Conservation (phyloP, 495 filamentous ascomycete species). For the Daldinia childiae region DNA sequence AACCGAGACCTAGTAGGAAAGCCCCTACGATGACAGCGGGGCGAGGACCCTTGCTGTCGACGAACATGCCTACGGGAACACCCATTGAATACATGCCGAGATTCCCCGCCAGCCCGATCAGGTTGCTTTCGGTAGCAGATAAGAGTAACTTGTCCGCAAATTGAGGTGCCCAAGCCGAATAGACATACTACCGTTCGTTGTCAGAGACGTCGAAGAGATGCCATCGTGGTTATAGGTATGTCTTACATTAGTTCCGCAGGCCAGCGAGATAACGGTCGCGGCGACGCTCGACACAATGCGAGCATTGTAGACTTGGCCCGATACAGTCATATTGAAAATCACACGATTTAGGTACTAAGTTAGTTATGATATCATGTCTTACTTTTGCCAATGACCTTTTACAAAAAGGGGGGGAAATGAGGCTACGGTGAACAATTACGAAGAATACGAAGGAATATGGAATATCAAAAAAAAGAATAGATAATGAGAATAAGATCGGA, state of each 20-base stretch:
- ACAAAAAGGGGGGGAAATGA: conserved; percentile 44
- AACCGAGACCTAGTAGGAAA: conserved; percentile 75
- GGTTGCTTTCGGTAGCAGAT: conserved; percentile 86
- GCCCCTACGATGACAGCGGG: conserved; percentile 78
- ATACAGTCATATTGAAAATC: conserved; percentile 45
- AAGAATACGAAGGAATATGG: background rate
- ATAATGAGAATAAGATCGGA: conserved; percentile 31
- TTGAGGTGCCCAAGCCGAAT: conserved; percentile 97
- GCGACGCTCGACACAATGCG: conserved; percentile 83
- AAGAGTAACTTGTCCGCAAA: conserved; percentile 87
- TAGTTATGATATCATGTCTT: conserved; percentile 36
- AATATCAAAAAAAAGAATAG: conserved; percentile 19
- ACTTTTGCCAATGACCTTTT: conserved; percentile 34
- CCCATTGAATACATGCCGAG: conserved; percentile 94
- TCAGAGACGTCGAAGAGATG: conserved; percentile 18
- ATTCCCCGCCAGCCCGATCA: conserved; percentile 93
- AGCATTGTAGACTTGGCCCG: conserved; percentile 58
- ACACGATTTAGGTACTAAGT: conserved; percentile 27
- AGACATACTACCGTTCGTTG: conserved; percentile 77
- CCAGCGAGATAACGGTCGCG: conserved; percentile 84
- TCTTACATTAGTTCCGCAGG: conserved; percentile 91
- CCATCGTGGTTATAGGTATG: background rate
- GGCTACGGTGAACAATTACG: conserved; percentile 22
- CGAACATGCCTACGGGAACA: conserved; percentile 87
- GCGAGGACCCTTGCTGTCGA: conserved; percentile 84